Base-by-base conservation (phyloP, 768 basidiomycete species). In the Russula olivacea region DNA sequence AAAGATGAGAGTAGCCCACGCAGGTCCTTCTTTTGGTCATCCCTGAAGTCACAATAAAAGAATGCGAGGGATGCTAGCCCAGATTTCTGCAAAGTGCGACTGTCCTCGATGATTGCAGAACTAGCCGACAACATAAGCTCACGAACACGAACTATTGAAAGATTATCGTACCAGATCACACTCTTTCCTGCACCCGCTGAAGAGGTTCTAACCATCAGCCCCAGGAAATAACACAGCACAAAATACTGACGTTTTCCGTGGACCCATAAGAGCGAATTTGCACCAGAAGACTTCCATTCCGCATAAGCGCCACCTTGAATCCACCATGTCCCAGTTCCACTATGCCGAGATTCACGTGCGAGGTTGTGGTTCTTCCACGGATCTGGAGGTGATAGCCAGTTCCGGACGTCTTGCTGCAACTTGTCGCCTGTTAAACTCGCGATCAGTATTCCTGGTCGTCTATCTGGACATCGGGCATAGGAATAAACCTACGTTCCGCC, bases 321-420 rank as follows among this genome's bases (percentile, higher is more conserved):
- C 25, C 48, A 49, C 61, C 61, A 61, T 2, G 25, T 49, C 3
- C 54, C 19, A 0, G 54, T 55, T 48, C 47, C 61, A 4, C 14
- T 30, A 10, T 50, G 55, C 11, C 50, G 61, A 23, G 17, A 38
- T 34, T 51, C 30, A 11, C 28, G 21, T 0, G 38, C 55, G 1
- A 55, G 23, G 23, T 55, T 55, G 8, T 55, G 12, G 10, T 49
- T 47, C 43, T 61, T 25, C 17, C 34, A 61, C 2, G 61, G 55
- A n/a, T 61, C 55, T 30, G 61, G 61, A 4, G 61, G 55, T 14
- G 28, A 30, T 30, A 61, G 55, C 61, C 61, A 61, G 4, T 19
- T 15, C 15, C 30, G 48, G 7, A 49, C 21, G 10, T 56, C 36
- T 6, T 11, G 17, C 36, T 40, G 47, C 38, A 61, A 21, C 9